phyloP scores from a whole-genome alignment of 768 basidiomycete genomes.

The Jaapia argillacea region DNA sequence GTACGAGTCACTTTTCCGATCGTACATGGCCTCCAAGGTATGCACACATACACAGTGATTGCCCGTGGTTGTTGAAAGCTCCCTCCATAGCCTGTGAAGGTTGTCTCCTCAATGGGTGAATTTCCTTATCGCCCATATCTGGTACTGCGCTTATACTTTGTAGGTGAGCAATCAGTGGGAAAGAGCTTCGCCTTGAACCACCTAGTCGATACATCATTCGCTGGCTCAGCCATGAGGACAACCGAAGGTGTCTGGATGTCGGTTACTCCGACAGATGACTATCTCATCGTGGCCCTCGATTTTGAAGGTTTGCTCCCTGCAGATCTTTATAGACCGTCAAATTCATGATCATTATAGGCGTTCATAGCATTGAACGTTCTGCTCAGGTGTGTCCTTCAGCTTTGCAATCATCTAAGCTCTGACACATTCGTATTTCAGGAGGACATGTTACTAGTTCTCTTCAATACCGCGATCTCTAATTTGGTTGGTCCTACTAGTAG shows the following conservation, averaged over 20 bases:
- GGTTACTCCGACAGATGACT: conserved; percentile 46
- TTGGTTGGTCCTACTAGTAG: conserved; percentile 24
- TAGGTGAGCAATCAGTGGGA: conserved; percentile 55
- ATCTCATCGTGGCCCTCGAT: conserved; percentile 47
- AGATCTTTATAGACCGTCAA: background rate
- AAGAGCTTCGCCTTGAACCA: conserved; percentile 53
- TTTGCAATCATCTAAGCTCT: no score
- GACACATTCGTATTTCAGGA: no score
- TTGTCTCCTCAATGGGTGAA: conserved; percentile 62
- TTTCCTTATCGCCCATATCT: no score
- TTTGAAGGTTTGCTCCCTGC: conserved; percentile 40
- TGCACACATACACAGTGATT: background rate
- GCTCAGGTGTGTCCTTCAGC: no score
- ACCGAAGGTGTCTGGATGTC: conserved; percentile 62
- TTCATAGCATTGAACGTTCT: conserved; percentile 54
- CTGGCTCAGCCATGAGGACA: conserved; percentile 57
- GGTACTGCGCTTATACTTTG: background rate
- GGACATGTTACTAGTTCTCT: conserved; percentile 51
- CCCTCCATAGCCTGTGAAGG: conserved; percentile 40
- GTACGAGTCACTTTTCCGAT: conserved; percentile 56
- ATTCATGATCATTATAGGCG: conserved; percentile 25
- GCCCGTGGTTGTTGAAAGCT: background rate
- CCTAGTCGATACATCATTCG: conserved; percentile 53
- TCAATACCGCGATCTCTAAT: conserved; percentile 59
- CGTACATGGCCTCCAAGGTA: conserved; percentile 50